These are phyloP conservation scores for Beauveria pseudobassiana DNA, from an alignment of 2,329 filamentous ascomycete species.

Conservation along the genomic window DNA sequence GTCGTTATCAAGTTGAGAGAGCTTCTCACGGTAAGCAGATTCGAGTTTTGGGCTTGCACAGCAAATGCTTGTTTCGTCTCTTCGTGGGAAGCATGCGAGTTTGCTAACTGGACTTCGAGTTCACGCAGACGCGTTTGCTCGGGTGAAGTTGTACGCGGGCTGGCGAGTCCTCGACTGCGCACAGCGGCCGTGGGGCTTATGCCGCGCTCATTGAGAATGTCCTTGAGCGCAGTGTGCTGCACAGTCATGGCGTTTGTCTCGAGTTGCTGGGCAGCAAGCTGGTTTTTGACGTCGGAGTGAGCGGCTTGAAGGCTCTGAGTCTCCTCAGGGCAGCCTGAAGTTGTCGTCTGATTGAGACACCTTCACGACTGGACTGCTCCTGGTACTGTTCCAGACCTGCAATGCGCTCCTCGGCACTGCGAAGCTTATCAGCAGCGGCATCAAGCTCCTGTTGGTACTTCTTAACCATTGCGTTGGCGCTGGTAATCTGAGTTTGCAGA, in stretches of 20 bases:
- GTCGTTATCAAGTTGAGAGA: slow-evolving; percentile 90
- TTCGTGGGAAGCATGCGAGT: slow-evolving; percentile 71
- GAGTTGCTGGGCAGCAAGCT: slow-evolving; percentile 77
- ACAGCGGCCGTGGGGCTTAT: slow-evolving; percentile 68
- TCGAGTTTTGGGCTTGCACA: slow-evolving; percentile 77
- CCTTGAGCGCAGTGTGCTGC: slow-evolving; percentile 88
- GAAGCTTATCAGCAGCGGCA: slow-evolving; percentile 75
- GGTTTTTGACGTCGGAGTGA: slow-evolving; percentile 74
- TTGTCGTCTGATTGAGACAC: slow-evolving; percentile 81
- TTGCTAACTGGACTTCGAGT: slow-evolving; percentile 79
- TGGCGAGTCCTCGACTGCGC: slow-evolving; percentile 65
- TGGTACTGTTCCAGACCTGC: slow-evolving; percentile 95
- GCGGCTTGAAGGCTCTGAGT: slow-evolving; percentile 72
- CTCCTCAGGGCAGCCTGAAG: slow-evolving; percentile 80
- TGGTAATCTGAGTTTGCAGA: slow-evolving; percentile 71
- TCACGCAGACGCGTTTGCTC: slow-evolving; percentile 74
- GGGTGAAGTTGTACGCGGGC: slow-evolving; percentile 64
- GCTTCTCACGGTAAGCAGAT: slow-evolving; percentile 81
- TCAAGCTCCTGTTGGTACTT: slow-evolving; percentile 89
- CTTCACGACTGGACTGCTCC: slow-evolving; percentile 91
- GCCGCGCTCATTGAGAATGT: slow-evolving; percentile 82
- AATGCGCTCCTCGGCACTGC: slow-evolving; percentile 91
- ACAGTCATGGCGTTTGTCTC: slow-evolving; percentile 91
- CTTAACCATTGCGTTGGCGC: slow-evolving; percentile 72
- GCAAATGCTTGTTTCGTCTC: slow-evolving; percentile 75